Percentiles rank a stretch among this genome's conserved stretches.
phyloP scores from a whole-genome alignment of 2,329 filamentous ascomycete genomes.

The Blumeria graminis region DNA sequence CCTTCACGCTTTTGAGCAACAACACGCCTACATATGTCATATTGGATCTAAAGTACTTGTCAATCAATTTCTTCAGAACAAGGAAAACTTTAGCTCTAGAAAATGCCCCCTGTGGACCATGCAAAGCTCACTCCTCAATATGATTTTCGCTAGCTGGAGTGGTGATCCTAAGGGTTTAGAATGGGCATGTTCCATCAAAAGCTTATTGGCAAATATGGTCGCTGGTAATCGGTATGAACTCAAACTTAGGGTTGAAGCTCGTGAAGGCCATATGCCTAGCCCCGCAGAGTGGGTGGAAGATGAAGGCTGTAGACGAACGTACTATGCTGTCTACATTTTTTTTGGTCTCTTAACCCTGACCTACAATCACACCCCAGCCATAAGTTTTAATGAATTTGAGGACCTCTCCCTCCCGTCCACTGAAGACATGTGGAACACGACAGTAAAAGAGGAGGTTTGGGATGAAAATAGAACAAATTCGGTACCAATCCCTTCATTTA shows the following conservation, averaged over 20 bases:
- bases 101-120: constrained; percentile 97
- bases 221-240: constrained; percentile 90
- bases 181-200: constrained; percentile 98
- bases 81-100: constrained; percentile 93
- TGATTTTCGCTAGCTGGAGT: constrained; percentile 98
- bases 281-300: constrained; percentile 90
- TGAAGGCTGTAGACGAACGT: constrained; percentile 85
- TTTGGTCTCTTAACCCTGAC: constrained; percentile 86
- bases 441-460: constrained; percentile 60
- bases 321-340: constrained; percentile 98
- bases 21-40: constrained; percentile 90
- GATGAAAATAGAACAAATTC: constrained; percentile 42
- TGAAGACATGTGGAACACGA: constrained; percentile 78
- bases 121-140: constrained; percentile 90
- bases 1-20: constrained; percentile 88
- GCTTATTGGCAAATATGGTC: constrained; percentile 93
- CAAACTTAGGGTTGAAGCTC: constrained; percentile 75
- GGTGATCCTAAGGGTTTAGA: constrained; percentile 92
- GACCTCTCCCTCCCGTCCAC: constrained; percentile 78
- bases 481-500: constrained; percentile 60
- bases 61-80: constrained; percentile 91
- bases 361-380: constrained; percentile 93
- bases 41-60: constrained; percentile 94
- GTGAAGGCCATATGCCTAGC: constrained; percentile 48
- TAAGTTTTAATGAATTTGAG: constrained; percentile 96